Conservation (phyloP, 73 alveolate genomes). For the Paramecium biaurelia region DNA sequence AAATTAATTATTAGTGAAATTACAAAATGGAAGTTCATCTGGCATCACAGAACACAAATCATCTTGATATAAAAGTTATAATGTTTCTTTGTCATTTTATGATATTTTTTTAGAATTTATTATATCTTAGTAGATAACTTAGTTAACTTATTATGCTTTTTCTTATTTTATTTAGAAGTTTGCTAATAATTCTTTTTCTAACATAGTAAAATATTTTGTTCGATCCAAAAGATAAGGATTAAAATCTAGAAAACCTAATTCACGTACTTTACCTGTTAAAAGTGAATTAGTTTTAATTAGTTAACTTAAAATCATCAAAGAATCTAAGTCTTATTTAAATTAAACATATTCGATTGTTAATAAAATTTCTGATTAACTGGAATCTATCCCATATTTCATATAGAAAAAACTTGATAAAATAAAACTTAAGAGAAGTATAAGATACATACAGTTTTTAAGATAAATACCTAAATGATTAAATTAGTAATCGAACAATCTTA, state of each 20-base stretch:
- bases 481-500: not conserved
- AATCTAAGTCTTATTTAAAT: not conserved
- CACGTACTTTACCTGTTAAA: not conserved
- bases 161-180: not conserved
- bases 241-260: not conserved
- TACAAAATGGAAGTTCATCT: not conserved
- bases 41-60: not conserved
- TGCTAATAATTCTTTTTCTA: not conserved
- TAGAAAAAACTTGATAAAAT: not conserved
- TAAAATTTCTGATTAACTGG: not conserved
- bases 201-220: not conserved
- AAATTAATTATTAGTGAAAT: not conserved
- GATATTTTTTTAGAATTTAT: not conserved
- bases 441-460: not conserved
- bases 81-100: not conserved
- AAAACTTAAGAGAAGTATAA: not conserved
- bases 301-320: not conserved
- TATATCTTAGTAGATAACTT: not conserved
- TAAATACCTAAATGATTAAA: not conserved
- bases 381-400: not conserved
- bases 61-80: not conserved
- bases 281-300: not conserved
- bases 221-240: not conserved
- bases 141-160: not conserved
- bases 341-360: not conserved